A percentile compares a stretch with the other conserved stretches of the same genome.
Evolutionary conservation across 176 grass and related monocot species (phyloP).

Genomic region (Poa pratensis): DNA sequence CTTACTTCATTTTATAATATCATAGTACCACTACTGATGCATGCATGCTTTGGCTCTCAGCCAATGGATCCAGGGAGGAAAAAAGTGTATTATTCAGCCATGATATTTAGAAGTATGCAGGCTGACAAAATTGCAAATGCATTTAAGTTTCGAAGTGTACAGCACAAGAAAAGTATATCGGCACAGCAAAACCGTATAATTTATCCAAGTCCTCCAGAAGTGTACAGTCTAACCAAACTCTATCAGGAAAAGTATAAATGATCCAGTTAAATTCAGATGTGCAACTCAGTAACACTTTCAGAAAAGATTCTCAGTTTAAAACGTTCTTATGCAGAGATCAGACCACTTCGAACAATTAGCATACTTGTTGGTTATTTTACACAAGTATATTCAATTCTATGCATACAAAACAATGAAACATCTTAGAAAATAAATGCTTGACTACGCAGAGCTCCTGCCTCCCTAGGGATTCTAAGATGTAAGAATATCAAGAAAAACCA

Average conservation of each 20-base stretch:
- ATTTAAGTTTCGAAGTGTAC: neutral
- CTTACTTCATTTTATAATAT: constrained; percentile 36
- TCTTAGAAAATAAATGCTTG: neutral
- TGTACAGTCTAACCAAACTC: neutral
- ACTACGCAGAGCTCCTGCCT: constrained; percentile 2
- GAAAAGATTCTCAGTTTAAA: neutral
- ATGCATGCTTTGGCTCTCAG: neutral
- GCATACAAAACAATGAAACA: neutral
- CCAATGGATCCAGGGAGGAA: neutral
- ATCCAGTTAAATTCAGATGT: neutral
- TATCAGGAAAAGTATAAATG: neutral
- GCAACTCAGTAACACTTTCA: neutral
- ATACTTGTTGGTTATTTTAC: neutral
- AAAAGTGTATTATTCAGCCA: neutral
- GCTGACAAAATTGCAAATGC: neutral
- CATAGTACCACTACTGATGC: constrained; percentile 7
- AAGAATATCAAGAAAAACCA: neutral
- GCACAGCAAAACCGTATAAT: neutral
- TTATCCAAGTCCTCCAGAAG: neutral
- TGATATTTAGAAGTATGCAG: neutral
- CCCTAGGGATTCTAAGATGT: neutral
- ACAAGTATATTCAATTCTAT: neutral
- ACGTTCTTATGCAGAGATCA: neutral
- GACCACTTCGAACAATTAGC: neutral
- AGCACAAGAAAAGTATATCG: neutral